Evolutionary conservation across 2,329 filamentous ascomycete genomes (phyloP).

Genomic region (Waltergamsia citrina): DNA sequence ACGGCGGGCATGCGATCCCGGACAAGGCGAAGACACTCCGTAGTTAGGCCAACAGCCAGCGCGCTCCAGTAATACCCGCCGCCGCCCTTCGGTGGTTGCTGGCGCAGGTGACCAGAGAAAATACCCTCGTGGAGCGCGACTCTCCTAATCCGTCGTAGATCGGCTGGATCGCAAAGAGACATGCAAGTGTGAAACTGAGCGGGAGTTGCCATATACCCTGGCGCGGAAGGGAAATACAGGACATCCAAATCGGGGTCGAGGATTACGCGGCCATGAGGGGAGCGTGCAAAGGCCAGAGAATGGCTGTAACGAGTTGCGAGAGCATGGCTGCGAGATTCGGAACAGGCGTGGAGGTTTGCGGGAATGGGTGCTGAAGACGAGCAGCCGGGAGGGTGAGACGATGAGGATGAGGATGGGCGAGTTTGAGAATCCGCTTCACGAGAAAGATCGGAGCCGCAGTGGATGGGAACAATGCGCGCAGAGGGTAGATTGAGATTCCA

Average conservation of each 20-base stretch:
- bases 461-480: conserved; percentile 32
- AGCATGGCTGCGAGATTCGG: conserved; percentile 34
- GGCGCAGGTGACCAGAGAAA: conserved; percentile 12
- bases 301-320: conserved; percentile 25
- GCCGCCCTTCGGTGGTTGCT: not conserved
- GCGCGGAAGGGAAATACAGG: conserved; percentile 32
- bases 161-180: conserved; percentile 27
- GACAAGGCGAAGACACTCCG: conserved; percentile 28
- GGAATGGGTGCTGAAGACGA: conserved; percentile 31
- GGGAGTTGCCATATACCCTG: conserved; percentile 33
- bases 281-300: conserved; percentile 30
- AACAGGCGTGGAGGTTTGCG: conserved; percentile 33
- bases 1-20: conserved; percentile 26
- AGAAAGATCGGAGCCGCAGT: conserved; percentile 23
- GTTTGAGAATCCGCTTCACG: not conserved
- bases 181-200: conserved; percentile 35
- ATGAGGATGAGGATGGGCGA: not conserved
- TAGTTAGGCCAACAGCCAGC: conserved; percentile 26
- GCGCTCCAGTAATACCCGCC: conserved; percentile 10
- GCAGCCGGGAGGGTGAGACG: conserved; percentile 19
- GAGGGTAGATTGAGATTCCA: conserved; percentile 34
- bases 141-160: conserved; percentile 29
- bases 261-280: conserved; percentile 28
- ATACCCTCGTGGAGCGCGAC: conserved; percentile 36
- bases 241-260: conserved; percentile 31